A percentile compares a stretch with the other conserved stretches of the same genome.
phyloP scores from a whole-genome alignment of 345 rosid species.

The Populus pruinosa region DNA sequence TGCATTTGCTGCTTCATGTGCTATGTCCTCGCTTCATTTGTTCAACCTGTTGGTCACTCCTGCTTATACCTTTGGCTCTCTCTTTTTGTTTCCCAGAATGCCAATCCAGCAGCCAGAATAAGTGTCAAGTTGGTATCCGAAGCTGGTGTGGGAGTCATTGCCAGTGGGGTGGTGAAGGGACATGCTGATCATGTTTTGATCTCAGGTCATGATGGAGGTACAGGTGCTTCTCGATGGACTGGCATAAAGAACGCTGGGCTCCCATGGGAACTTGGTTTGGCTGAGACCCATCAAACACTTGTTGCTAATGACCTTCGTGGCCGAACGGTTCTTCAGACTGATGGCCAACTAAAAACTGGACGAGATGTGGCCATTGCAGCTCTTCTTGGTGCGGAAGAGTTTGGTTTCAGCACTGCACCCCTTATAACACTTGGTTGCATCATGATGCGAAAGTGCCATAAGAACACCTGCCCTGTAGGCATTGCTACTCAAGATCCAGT shows the following conservation, averaged over 20 bases:
- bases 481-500: constrained; percentile 99
- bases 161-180: constrained; percentile 99
- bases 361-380: constrained; percentile 98
- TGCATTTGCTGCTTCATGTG: not conserved
- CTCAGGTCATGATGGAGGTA: constrained; percentile 99
- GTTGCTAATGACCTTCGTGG: constrained; percentile 99
- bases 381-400: constrained; percentile 99
- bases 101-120: constrained; percentile 88
- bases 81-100: constrained; percentile 47
- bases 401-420: constrained; percentile 99
- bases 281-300: constrained; percentile 98
- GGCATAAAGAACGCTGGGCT: constrained; percentile 99
- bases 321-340: constrained; percentile 95
- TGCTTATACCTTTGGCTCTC: constrained; percentile 3
- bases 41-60: not conserved
- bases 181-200: constrained; percentile 98
- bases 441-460: constrained; percentile 99
- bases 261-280: constrained; percentile 99
- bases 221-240: constrained; percentile 99
- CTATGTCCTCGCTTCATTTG: not conserved
- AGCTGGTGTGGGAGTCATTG: constrained; percentile 99
- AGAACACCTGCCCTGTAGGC: constrained; percentile 99
- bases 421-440: constrained; percentile 98
- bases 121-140: constrained; percentile 97
- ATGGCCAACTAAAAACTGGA: constrained; percentile 98